phyloP scores from a whole-genome alignment of 1,284 basidiomycete genomes.

The Pholiota adiposa region DNA sequence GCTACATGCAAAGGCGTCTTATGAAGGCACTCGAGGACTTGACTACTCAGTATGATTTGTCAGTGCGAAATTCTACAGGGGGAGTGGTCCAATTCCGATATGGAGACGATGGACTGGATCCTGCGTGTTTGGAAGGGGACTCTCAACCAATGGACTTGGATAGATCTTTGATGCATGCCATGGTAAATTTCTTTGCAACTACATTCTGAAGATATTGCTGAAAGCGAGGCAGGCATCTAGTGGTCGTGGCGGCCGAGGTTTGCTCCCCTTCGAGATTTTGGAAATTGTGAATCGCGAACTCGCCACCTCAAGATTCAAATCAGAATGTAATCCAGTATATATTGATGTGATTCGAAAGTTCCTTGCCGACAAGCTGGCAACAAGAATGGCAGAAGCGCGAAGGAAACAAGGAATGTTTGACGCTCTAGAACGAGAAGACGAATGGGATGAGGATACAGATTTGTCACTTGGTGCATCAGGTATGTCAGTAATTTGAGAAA shows the following conservation, averaged over 20 bases:
- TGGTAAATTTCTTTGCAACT: conserved; percentile 55
- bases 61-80: conserved; percentile 95
- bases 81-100: conserved; percentile 99
- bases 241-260: conserved; percentile 58
- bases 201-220: background rate
- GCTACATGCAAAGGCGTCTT: conserved; percentile 98
- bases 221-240: conserved; percentile 58
- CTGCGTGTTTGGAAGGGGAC: conserved; percentile 94
- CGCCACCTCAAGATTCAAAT: conserved; percentile 61
- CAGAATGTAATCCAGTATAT: conserved; percentile 80
- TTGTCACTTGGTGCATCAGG: conserved; percentile 77
- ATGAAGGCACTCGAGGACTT: conserved; percentile 99
- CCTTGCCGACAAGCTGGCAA: conserved; percentile 71
- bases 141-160: conserved; percentile 91
- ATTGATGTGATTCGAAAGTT: conserved; percentile 79
- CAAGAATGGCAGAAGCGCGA: conserved; percentile 73
- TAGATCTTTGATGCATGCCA: conserved; percentile 88
- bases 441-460: conserved; percentile 83
- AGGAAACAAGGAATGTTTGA: conserved; percentile 85
- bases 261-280: conserved; percentile 90
- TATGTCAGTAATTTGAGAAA: conserved; percentile 37
- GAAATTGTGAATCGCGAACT: conserved; percentile 75
- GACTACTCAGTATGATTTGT: conserved; percentile 95
- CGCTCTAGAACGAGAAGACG: conserved; percentile 74
- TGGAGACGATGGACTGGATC: conserved; percentile 97